phyloP scores from a whole-genome alignment of 1,284 basidiomycete species.

The Moniliophthora roreri region DNA sequence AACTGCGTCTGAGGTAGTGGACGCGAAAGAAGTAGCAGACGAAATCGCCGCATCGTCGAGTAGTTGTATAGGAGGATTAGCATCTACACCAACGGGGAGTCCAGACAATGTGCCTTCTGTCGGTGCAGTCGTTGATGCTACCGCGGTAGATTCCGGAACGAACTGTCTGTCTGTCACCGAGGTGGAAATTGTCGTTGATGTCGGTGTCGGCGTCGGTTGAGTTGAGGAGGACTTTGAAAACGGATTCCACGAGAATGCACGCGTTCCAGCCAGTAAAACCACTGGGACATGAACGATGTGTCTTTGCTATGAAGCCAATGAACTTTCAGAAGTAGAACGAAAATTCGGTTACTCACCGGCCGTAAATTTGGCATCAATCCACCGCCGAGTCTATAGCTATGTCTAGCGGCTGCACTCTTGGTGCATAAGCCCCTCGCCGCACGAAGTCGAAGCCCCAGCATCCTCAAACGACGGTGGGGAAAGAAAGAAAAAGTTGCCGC shows the following conservation, averaged over 20 bases:
- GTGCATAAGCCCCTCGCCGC: too few relatives aligned
- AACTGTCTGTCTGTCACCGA: too few relatives aligned
- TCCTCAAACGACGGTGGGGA: too few relatives aligned
- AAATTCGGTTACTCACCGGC: too few relatives aligned
- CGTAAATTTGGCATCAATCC: too few relatives aligned
- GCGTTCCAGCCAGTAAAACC: neutral
- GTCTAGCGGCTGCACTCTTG: too few relatives aligned
- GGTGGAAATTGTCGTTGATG: neutral
- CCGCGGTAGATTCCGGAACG: neutral
- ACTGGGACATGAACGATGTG: neutral
- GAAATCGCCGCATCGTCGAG: neutral
- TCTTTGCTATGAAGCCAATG: neutral
- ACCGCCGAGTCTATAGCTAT: too few relatives aligned
- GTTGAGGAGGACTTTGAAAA: neutral
- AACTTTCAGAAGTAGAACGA: neutral
- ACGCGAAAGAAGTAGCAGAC: constrained; percentile 1
- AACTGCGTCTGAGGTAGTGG: neutral
- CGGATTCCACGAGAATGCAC: neutral
- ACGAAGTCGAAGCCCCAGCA: too few relatives aligned
- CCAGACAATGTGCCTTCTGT: neutral
- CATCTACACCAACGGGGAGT: neutral
- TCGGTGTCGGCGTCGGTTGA: neutral
- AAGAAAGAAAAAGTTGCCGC: too few relatives aligned
- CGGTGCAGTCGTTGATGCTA: neutral
- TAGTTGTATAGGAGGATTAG: neutral